Conservation (phyloP, 2,329 filamentous ascomycete species). For the Shiraia sp. region DNA sequence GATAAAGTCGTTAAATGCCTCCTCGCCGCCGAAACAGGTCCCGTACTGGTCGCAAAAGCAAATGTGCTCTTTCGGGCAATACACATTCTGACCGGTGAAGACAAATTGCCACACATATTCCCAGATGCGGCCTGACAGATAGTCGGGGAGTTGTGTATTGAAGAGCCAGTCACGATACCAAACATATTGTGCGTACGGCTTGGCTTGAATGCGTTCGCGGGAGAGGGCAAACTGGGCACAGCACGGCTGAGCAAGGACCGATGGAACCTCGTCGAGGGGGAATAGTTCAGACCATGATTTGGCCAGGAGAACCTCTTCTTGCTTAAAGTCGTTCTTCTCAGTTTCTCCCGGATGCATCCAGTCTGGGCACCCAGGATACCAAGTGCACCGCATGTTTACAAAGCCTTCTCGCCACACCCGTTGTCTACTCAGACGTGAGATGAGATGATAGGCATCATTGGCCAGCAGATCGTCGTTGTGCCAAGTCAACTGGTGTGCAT, state of each 20-base stretch:
- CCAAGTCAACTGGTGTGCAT: slow-evolving; percentile 62
- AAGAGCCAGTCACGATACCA: slow-evolving; percentile 65
- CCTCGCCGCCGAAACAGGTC: slow-evolving; percentile 60
- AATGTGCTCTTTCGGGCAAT: slow-evolving; percentile 57
- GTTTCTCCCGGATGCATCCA: slow-evolving; percentile 57
- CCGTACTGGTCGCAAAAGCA: slow-evolving; percentile 70
- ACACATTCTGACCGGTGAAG: slow-evolving; percentile 56
- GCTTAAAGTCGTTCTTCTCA: slow-evolving; percentile 43
- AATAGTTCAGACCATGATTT: slow-evolving; percentile 54
- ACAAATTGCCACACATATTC: slow-evolving; percentile 69
- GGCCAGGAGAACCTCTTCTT: slow-evolving; percentile 51
- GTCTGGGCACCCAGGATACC: slow-evolving; percentile 59
- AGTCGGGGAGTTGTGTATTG: slow-evolving; percentile 59
- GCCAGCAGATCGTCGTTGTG: slow-evolving; percentile 59
- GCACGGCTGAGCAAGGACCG: slow-evolving; percentile 62
- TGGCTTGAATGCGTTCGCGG: slow-evolving; percentile 58
- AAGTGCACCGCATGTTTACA: slow-evolving; percentile 60
- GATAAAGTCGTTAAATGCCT: slow-evolving; percentile 54
- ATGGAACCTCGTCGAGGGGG: slow-evolving; percentile 51
- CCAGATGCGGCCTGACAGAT: slow-evolving; percentile 62
- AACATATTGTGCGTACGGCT: slow-evolving; percentile 58
- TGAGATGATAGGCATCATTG: slow-evolving; percentile 50
- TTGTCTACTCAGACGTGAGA: slow-evolving; percentile 50
- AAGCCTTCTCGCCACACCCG: slow-evolving; percentile 56
- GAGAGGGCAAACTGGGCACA: slow-evolving; percentile 68